Percentiles rank a stretch among this genome's conserved stretches.
Conservation (phyloP, 1,139 yeast genomes). For the Hanseniaspora uvarum region DNA sequence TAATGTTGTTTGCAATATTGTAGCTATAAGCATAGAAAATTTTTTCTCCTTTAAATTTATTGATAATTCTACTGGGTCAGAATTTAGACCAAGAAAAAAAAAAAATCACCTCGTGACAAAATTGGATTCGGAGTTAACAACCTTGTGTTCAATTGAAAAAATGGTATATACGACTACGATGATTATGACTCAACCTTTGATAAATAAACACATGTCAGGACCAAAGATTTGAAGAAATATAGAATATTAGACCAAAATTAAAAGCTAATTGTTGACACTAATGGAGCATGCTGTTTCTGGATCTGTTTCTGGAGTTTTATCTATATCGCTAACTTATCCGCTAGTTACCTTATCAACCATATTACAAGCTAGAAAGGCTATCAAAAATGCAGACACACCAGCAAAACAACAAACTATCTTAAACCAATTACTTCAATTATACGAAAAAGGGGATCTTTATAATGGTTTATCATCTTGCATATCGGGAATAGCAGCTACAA, state of each 20-base stretch:
- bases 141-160: too few relatives aligned
- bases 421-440: conserved; percentile 16
- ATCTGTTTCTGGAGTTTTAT: conserved; percentile 83
- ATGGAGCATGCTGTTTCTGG: conserved; percentile 82
- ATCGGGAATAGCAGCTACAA: conserved; percentile 75
- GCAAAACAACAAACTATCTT: conserved; percentile 23
- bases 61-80: too few relatives aligned
- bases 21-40: too few relatives aligned
- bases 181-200: background rate
- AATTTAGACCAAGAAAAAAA: too few relatives aligned
- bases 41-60: too few relatives aligned
- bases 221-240: background rate
- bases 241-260: too few relatives aligned
- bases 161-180: background rate
- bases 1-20: too few relatives aligned
- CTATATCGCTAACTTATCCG: conserved; percentile 80
- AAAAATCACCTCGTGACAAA: too few relatives aligned
- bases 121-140: background rate
- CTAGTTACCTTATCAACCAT: conserved; percentile 72
- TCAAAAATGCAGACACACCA: conserved; percentile 22
- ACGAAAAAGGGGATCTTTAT: conserved; percentile 35
- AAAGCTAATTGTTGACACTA: background rate
- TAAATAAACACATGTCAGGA: background rate
- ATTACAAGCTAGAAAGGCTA: conserved; percentile 57
- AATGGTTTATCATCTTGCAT: conserved; percentile 82